A percentile compares a stretch with the other conserved stretches of the same genome.
Conservation (phyloP, 2,329 filamentous ascomycete genomes). For the Epichloe gansuensis region DNA sequence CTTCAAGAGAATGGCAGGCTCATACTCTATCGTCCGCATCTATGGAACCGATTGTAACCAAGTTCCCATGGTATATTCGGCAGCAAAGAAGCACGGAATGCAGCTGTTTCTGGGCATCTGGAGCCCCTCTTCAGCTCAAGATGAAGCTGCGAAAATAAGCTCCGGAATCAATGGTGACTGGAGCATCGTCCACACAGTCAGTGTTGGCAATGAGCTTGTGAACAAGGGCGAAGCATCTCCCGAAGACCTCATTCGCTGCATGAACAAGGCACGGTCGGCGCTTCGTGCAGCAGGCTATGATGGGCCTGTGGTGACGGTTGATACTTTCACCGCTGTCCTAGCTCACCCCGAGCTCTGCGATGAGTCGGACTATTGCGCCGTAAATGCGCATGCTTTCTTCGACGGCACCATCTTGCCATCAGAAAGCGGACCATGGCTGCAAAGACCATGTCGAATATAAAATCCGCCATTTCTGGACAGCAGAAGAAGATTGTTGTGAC, state of each 20-base stretch:
- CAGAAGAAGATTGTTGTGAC: conserved; percentile 66
- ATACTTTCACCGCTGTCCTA: conserved; percentile 61
- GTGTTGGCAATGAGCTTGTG: conserved; percentile 72
- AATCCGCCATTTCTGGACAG: conserved; percentile 36
- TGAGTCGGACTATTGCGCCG: conserved; percentile 64
- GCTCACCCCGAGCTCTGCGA: conserved; percentile 58
- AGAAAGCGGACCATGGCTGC: conserved; percentile 56
- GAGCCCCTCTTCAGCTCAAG: conserved; percentile 42
- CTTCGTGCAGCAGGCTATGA: conserved; percentile 53
- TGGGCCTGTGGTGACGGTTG: conserved; percentile 67
- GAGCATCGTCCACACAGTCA: conserved; percentile 56
- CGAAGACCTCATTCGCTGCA: conserved; percentile 41
- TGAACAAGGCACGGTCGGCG: conserved; percentile 42
- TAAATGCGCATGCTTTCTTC: conserved; percentile 80
- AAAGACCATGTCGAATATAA: conserved; percentile 37
- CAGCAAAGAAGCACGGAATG: conserved; percentile 51
- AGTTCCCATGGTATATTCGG: conserved; percentile 47
- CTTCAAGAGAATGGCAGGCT: conserved; percentile 38
- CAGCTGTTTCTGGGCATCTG: conserved; percentile 68
- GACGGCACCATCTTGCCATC: conserved; percentile 48
- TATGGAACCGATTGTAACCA: conserved; percentile 76
- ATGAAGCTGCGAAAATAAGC: conserved; percentile 50
- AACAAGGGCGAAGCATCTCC: conserved; percentile 47
- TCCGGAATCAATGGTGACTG: conserved; percentile 50
- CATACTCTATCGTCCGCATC: conserved; percentile 55